These are phyloP conservation scores for Podila epicladia DNA, from an alignment of 192 early-diverging fungal genomes.

Conservation along the genomic window DNA sequence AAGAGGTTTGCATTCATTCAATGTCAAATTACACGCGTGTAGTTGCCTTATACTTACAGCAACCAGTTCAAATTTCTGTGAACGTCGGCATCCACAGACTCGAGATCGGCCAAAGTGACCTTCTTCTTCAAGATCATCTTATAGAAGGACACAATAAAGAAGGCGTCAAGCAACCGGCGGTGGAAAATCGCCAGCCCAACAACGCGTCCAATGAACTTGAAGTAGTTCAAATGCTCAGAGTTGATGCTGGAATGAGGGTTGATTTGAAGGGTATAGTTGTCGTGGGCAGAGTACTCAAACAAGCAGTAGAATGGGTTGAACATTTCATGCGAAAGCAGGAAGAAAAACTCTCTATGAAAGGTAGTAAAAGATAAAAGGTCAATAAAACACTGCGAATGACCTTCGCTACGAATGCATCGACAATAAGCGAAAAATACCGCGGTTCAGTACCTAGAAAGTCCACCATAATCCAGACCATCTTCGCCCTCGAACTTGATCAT, in stretches of 20 bases:
- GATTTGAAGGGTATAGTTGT: slow-evolving; percentile 98
- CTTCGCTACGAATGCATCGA: no score
- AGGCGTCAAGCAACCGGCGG: slow-evolving; percentile 95
- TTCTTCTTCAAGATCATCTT: slow-evolving; percentile 95
- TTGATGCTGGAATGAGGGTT: slow-evolving; percentile 96
- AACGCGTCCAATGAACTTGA: slow-evolving; percentile 97
- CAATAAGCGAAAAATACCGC: neutral
- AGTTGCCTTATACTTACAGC: slow-evolving; percentile 62
- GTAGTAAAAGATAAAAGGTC: slow-evolving; percentile 3
- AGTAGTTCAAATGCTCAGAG: slow-evolving; percentile 98
- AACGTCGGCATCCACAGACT: slow-evolving; percentile 94
- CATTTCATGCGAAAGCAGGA: slow-evolving; percentile 97
- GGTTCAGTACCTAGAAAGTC: slow-evolving; percentile 78
- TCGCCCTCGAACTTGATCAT: slow-evolving; percentile 99
- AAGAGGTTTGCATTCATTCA: neutral
- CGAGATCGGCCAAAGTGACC: slow-evolving; percentile 89
- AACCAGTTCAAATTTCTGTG: slow-evolving; percentile 94
- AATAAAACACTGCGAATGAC: neutral
- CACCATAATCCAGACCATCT: slow-evolving; percentile 98
- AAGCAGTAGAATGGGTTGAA: slow-evolving; percentile 97
- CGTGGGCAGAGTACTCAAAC: slow-evolving; percentile 98
- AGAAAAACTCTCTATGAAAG: slow-evolving; percentile 93
- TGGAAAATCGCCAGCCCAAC: slow-evolving; percentile 98
- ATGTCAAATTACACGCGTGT: neutral
- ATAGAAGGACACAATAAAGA: slow-evolving; percentile 96